A percentile compares a stretch with the other conserved stretches of the same genome.
Conservation (phyloP, 495 filamentous ascomycete species). For the Daldinia decipiens region DNA sequence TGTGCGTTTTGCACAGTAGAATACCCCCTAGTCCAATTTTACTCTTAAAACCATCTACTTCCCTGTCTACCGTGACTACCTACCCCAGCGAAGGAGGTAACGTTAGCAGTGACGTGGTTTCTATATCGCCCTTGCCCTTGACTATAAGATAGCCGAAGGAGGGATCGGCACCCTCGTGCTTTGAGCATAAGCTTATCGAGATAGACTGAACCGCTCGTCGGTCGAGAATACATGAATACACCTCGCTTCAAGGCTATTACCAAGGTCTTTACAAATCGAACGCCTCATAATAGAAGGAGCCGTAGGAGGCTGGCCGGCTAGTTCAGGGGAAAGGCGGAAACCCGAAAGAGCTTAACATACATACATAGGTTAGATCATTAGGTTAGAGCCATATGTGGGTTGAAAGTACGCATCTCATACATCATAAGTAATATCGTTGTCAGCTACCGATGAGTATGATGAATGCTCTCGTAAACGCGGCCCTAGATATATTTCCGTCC, state of each 20-base stretch:
- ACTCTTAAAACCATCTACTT: background rate
- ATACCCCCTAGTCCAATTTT: conserved; percentile 6
- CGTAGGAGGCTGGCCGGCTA: background rate
- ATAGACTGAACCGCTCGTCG: no score
- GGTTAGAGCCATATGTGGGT: background rate
- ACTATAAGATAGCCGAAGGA: no score
- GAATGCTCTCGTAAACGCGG: background rate
- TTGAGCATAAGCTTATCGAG: no score
- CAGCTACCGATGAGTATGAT: no score
- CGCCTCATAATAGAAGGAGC: background rate
- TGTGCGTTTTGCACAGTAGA: background rate
- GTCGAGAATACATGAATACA: no score
- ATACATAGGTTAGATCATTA: background rate
- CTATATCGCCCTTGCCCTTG: no score
- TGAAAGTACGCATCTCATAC: background rate
- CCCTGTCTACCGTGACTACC: background rate
- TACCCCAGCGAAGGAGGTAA: no score
- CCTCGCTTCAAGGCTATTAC: background rate
- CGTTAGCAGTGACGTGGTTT: no score
- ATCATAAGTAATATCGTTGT: no score
- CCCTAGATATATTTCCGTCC: background rate
- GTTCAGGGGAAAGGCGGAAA: background rate
- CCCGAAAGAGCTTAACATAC: no score
- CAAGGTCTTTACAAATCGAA: no score
- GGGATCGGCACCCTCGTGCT: no score